phyloP scores from a whole-genome alignment of 352 stramenopile species.

The Phytopythium chamaehyphon region DNA sequence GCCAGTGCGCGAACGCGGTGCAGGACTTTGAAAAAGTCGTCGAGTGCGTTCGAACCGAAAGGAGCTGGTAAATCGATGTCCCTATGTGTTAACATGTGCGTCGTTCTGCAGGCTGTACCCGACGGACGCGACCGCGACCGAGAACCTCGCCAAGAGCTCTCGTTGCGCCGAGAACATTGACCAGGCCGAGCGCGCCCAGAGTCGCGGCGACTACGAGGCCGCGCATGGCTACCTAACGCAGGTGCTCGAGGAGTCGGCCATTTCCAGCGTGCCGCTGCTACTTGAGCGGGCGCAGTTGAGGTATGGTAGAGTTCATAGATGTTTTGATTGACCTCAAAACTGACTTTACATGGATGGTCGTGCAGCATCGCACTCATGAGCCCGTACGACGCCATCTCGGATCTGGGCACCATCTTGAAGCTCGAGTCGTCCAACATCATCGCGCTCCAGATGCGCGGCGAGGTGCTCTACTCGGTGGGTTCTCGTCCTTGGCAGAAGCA shows the following conservation, averaged over 20 bases:
- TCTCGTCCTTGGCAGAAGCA: no score
- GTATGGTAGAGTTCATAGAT: slow-evolving; percentile 10
- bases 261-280: slow-evolving; percentile 66
- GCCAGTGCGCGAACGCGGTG: slow-evolving; percentile 52
- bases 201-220: slow-evolving; percentile 58
- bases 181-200: slow-evolving; percentile 60
- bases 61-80: not conserved
- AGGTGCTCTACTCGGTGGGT: slow-evolving; percentile 68
- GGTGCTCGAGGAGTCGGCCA: slow-evolving; percentile 59
- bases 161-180: slow-evolving; percentile 61
- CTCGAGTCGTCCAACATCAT: slow-evolving; percentile 62
- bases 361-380: slow-evolving; percentile 61
- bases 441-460: slow-evolving; percentile 65
- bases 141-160: slow-evolving; percentile 60
- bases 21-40: slow-evolving; percentile 56
- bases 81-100: not conserved
- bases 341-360: no score
- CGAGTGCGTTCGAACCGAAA: slow-evolving; percentile 26
- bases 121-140: slow-evolving; percentile 34
- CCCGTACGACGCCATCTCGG: slow-evolving; percentile 73
- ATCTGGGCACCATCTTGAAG: slow-evolving; percentile 69
- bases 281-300: slow-evolving; percentile 67
- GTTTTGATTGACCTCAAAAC: no score
- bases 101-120: slow-evolving; percentile 39
- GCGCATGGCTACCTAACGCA: slow-evolving; percentile 63